Evolutionary conservation across 192 early-diverging fungal species (phyloP), one percentile per base, ranked within the genome.

Genomic region (Entomortierella beljakovae): DNA sequence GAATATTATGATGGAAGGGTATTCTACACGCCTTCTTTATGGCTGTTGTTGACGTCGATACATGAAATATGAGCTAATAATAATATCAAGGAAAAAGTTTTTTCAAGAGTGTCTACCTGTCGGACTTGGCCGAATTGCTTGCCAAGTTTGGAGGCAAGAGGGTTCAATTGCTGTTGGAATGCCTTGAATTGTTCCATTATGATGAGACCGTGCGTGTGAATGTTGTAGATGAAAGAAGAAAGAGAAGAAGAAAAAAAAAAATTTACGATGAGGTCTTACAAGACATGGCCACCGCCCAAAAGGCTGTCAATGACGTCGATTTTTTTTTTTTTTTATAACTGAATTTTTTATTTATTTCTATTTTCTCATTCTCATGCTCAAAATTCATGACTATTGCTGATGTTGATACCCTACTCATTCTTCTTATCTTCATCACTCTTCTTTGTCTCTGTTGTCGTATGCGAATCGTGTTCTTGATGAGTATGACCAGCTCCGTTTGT

Each of bases 101-200:
- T 50, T 62, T 49, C 10, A 15, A n/a, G n/a, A n/a, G n/a, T 49
- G 13, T 57, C 57, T 85, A 87, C 86, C 79, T 87, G 86, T 66
- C 83, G 82, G 40, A 85, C 86, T 67, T 87, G 86, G 51, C 84
- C 84, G 54, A 87, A 62, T 35, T 84, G 84, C 62, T 87, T 87
- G 61, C 66, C 66, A 20, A 87, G 71, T 56, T 68, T 83, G 64
- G 83, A 81, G 22, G 86, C 86, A 68, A 88, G 83, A 55, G 86
- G 86, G 61, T 88, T 88, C 8, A 88, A 66, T 55, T 82, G 81
- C 38, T 81, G 82, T 7, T 76, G 60, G 51, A 88, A 71, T 68
- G 75, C 85, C 35, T 83, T 81, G 64, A 88, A 79, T 40, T 82
- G 81, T 71, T 88, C 86, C 77, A 88, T 70, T 35, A 61, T 71